Base-by-base conservation (phyloP, 2,329 filamentous ascomycete species). In the Verticillium tricorpus region DNA sequence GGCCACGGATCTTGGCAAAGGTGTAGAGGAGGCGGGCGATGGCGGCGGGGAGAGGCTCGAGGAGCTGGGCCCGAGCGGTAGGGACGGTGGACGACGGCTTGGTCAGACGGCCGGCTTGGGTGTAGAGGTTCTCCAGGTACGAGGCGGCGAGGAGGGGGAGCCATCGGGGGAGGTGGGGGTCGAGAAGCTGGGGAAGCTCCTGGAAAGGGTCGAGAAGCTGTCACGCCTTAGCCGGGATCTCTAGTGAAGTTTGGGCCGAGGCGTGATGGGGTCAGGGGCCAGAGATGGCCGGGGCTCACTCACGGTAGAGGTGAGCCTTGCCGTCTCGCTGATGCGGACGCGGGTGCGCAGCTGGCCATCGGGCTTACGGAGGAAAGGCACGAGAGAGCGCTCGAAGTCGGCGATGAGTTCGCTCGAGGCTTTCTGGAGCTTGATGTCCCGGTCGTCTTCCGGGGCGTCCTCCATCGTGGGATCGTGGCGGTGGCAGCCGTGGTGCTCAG, bases 171-270 rank as follows among this genome's bases (percentile, higher is more conserved):
- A 99, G 82, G 73, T 94, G 85, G 11, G 92, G 86, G 76, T 99
- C 95, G 31, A 99, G 84, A 45, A 98, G 83, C 73, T 99, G 95
- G 19, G 95, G 95, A 67, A 96, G 89, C 79, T 97, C 93, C 80
- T 98, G 94, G 68, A 98, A 99, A 2, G 90, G 88, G 68, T 97
- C 93, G 58, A 99, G 85, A 5, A 84, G 73, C 80, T 83, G 25
- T 37, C 15, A 35, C 15, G 1, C 28, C 32, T 14, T 17, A 35
- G 56, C 63, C 19, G 58, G 55, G 5, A 35, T 14, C 28, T 11
- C 14, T 19, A 35, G 19, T 22, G 22, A 28, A 12, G 50, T 19
- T 19, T 52, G 39, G 39, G 28, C 28, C 28, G 45, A 35, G 39
- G 34, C 15, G 62, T 55, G 17, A 61, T 54, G 5, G 55, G 60